Conservation (phyloP, 495 filamentous ascomycete genomes). For the Neurospora sublineolata region DNA sequence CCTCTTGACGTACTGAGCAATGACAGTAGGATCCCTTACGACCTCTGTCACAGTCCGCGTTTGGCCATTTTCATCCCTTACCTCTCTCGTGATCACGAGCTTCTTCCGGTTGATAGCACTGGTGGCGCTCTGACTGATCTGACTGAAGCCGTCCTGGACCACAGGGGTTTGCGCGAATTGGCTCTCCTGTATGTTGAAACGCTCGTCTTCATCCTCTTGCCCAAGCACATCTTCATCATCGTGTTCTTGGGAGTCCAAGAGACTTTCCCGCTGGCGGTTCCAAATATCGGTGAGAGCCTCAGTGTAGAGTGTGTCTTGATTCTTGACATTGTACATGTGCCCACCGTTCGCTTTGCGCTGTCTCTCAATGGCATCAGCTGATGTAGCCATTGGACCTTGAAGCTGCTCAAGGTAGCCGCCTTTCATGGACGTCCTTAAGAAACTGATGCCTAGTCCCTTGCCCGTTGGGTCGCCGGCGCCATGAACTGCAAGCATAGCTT, state of each 20-base stretch:
- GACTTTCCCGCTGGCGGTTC: constrained; percentile 69
- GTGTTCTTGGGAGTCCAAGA: constrained; percentile 45
- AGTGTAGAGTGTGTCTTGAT: constrained; percentile 82
- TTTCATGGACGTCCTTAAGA: constrained; percentile 97
- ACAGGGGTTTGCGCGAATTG: constrained; percentile 26
- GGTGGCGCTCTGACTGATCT: constrained; percentile 67
- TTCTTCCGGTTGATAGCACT: constrained; percentile 57
- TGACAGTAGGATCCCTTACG: constrained; percentile 62
- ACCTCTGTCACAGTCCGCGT: constrained; percentile 47
- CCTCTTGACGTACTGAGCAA: constrained; percentile 49
- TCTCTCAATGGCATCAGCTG: constrained; percentile 53
- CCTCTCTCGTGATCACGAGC: constrained; percentile 60
- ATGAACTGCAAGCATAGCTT: constrained; percentile 92
- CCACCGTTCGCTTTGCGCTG: constrained; percentile 82
- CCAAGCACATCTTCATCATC: constrained; percentile 58
- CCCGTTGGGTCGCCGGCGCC: constrained; percentile 94
- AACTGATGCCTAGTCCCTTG: constrained; percentile 85
- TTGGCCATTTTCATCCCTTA: constrained; percentile 51
- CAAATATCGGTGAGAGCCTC: constrained; percentile 80
- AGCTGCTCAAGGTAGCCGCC: constrained; percentile 87
- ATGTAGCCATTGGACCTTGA: constrained; percentile 76
- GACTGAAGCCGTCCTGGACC: constrained; percentile 63
- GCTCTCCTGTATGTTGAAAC: constrained; percentile 37
- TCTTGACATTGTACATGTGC: constrained; percentile 92
- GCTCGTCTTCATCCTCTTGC: constrained; percentile 44